These are phyloP conservation scores for Fusarium buxicola DNA, from an alignment of 2,329 filamentous ascomycete genomes.

Conservation along the genomic window DNA sequence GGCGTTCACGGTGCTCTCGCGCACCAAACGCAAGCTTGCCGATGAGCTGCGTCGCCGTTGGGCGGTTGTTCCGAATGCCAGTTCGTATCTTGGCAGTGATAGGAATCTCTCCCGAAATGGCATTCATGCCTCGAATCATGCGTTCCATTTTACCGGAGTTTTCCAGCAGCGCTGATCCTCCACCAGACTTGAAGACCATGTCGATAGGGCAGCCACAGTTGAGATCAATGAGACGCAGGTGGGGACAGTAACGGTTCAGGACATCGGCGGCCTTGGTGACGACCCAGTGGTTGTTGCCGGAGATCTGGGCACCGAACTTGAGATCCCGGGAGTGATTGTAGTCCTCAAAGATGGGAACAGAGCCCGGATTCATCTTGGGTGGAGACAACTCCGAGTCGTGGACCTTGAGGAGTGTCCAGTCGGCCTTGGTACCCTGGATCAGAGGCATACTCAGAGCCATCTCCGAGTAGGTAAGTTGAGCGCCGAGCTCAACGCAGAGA, in stretches of 20 bases:
- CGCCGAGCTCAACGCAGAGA: slow-evolving; percentile 88
- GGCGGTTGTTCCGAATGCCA: slow-evolving; percentile 83
- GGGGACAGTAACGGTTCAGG: slow-evolving; percentile 79
- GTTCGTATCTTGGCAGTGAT: slow-evolving; percentile 96
- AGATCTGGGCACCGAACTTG: slow-evolving; percentile 92
- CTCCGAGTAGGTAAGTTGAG: slow-evolving; percentile 95
- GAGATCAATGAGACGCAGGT: slow-evolving; percentile 89
- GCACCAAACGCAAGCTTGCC: slow-evolving; percentile 86
- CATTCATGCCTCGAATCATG: slow-evolving; percentile 96
- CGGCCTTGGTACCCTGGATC: slow-evolving; percentile 87
- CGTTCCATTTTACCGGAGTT: slow-evolving; percentile 88
- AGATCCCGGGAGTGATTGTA: slow-evolving; percentile 88
- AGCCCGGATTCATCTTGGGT: slow-evolving; percentile 72
- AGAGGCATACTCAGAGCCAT: slow-evolving; percentile 96
- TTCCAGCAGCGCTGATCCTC: slow-evolving; percentile 93
- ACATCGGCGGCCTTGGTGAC: slow-evolving; percentile 90
- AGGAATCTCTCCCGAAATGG: slow-evolving; percentile 88
- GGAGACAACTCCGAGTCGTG: slow-evolving; percentile 84
- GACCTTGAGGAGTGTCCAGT: slow-evolving; percentile 95
- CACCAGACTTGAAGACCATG: slow-evolving; percentile 87
- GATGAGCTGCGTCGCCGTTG: slow-evolving; percentile 83
- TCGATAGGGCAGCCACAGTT: slow-evolving; percentile 99
- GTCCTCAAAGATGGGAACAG: slow-evolving; percentile 69
- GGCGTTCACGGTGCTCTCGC: slow-evolving; percentile 74
- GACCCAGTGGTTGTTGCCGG: slow-evolving; percentile 90